Evolutionary conservation across 23 red algal genomes (phyloP), one percentile per base, ranked within the genome.

Genomic region (Gracilaria gracilis): DNA sequence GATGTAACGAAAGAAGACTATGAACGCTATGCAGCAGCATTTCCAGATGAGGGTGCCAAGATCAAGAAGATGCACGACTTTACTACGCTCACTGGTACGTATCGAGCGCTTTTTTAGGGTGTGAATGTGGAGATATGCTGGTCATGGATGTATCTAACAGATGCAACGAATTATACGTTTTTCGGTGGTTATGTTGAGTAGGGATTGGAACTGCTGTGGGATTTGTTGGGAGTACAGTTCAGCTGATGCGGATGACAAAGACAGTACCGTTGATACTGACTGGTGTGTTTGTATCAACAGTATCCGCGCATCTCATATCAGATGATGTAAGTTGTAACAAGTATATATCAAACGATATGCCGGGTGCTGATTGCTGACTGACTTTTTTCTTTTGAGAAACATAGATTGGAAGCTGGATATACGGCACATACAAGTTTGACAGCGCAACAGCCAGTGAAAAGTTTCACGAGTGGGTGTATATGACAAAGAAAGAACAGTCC

Each of bases 401-500:
- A 33, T 14, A 88, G 84, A 69, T 88, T 38, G 84, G 47, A 42
- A 75, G 66, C 20, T 88, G 84, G 84, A 32, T 88, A 54, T 64
- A 77, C 31, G 84, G 84, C 5, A 88, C 84, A 9, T 88, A 88
- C 67, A 88, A 75, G 48, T 88, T 88, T 36, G 84, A 88, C 67
- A 35, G 23, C 13, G 84, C 37, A 8, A 50, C 38, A 4, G 64
- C 71, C 14, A 76, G 61, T 27, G 71, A 75, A 59, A 64, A 50
- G 53, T 88, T 88, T 64, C 53, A 53, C 2, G 32, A 88, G 31
- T 88, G 84, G 84, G 37, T 62, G 0, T 86, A 86, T 58, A 36
- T 35, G 53, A 65, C 58, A 37, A 82, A 82, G 53, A 62, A 62
- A 9, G 58, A 62, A 27, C 51, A 82, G 17, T 32, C 75, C 16